These are phyloP conservation scores for Fusarium sp. DNA, from an alignment of 2,329 filamentous ascomycete genomes.

Conservation along the genomic window DNA sequence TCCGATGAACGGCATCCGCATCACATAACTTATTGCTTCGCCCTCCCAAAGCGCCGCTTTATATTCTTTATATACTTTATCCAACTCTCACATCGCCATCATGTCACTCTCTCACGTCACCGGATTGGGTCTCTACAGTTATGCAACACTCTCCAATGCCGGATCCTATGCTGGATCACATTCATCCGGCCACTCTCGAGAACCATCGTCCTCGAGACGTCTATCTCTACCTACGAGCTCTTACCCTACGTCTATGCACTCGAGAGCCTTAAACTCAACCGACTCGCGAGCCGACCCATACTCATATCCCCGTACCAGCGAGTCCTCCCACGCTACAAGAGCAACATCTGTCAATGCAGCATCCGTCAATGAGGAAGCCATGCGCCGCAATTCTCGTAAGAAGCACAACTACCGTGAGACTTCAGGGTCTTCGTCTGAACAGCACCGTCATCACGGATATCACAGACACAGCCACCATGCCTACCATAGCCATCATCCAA, in stretches of 20 bases:
- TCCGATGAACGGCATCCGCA: background rate
- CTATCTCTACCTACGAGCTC: background rate
- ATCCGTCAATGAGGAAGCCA: slow-evolving; percentile 22
- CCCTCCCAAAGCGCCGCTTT: background rate
- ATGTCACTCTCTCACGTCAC: background rate
- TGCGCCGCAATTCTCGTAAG: background rate
- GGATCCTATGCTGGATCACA: background rate
- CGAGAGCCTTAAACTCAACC: slow-evolving; percentile 4
- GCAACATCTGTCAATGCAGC: slow-evolving; percentile 1
- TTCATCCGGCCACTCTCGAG: slow-evolving; percentile 6
- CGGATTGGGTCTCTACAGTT: background rate
- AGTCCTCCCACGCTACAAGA: slow-evolving; percentile 25
- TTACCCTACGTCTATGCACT: slow-evolving; percentile 1
- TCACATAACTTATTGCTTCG: background rate
- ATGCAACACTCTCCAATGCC: background rate
- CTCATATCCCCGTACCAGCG: slow-evolving; percentile 11
- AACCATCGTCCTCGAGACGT: background rate
- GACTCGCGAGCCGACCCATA: slow-evolving; percentile 4
- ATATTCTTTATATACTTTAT: background rate
- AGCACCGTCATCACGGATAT: background rate
- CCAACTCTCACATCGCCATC: background rate
- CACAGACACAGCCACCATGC: slow-evolving; percentile 8
- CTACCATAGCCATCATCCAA: slow-evolving; percentile 1
- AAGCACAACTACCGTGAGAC: background rate
- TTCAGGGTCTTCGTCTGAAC: slow-evolving; percentile 6